A percentile compares a stretch with the other conserved stretches of the same genome.
These are phyloP conservation scores for Penicillium longicatenatum DNA, from an alignment of 495 filamentous ascomycete genomes.

Conservation along the genomic window DNA sequence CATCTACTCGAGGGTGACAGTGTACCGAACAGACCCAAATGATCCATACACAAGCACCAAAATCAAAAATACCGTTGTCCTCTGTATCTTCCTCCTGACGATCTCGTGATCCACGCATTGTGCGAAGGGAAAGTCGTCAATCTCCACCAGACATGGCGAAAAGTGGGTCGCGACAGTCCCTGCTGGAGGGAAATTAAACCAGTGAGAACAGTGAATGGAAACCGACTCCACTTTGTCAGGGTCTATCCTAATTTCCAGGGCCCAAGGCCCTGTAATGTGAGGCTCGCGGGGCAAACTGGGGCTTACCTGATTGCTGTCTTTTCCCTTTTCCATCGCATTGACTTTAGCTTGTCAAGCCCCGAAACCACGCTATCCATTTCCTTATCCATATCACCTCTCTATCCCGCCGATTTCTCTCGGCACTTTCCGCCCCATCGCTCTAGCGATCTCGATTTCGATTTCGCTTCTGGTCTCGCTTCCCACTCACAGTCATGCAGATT, in stretches of 20 bases:
- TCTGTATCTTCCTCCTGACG: not conserved
- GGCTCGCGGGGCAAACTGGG: conserved; percentile 2
- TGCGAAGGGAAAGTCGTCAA: not conserved
- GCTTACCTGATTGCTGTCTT: not conserved
- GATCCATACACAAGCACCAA: no score
- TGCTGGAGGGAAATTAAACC: not conserved
- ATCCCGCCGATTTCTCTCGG: not conserved
- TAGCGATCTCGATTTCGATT: not conserved
- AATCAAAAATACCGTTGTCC: no score
- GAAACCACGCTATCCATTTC: not conserved
- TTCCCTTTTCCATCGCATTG: not conserved
- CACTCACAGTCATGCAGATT: conserved; percentile 8
- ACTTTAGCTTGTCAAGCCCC: not conserved
- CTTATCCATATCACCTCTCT: not conserved
- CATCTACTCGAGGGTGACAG: no score
- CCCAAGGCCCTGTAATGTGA: not conserved
- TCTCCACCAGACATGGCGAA: not conserved
- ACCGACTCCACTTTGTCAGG: not conserved
- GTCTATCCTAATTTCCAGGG: conserved; percentile 11
- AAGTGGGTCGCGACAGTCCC: not conserved
- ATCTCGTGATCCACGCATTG: not conserved
- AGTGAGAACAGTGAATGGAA: not conserved
- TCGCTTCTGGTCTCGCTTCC: not conserved
- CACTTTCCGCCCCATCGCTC: not conserved
- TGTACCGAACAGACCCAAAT: no score